Conservation (phyloP, 768 basidiomycete genomes). For the Asterophora parasitica region DNA sequence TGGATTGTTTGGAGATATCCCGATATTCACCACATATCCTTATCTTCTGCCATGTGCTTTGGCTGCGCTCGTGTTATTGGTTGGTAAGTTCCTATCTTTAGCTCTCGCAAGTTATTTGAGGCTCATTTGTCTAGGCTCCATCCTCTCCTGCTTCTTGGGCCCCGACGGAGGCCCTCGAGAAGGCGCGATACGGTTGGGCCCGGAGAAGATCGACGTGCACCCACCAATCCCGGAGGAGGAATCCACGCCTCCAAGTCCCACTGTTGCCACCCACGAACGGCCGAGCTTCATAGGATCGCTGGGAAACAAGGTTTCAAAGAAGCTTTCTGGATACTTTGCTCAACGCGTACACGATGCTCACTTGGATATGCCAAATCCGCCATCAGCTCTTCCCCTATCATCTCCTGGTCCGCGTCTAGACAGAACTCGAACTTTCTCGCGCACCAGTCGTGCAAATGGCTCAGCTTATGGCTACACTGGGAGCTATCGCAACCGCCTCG, state of each 20-base stretch:
- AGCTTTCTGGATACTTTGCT: slow-evolving; percentile 57
- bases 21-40: slow-evolving; percentile 75
- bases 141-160: slow-evolving; percentile 85
- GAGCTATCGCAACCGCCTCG: slow-evolving; percentile 49
- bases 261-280: slow-evolving; percentile 40
- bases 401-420: slow-evolving; percentile 36
- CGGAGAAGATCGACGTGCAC: slow-evolving; percentile 60
- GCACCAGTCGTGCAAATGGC: slow-evolving; percentile 60
- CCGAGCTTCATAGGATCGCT: slow-evolving; percentile 36
- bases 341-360: slow-evolving; percentile 43
- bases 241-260: slow-evolving; percentile 38
- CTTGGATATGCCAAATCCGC: slow-evolving; percentile 27
- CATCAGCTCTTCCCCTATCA: slow-evolving; percentile 44
- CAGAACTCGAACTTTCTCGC: slow-evolving; percentile 44
- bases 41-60: slow-evolving; percentile 86
- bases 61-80: slow-evolving; percentile 71
- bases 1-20: slow-evolving; percentile 54
- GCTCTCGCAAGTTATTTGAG: slow-evolving; percentile 3
- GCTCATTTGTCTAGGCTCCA: slow-evolving; percentile 50
- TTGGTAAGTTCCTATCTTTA: slow-evolving; percentile 39
- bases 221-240: slow-evolving; percentile 68
- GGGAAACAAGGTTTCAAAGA: slow-evolving; percentile 46
- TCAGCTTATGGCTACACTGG: slow-evolving; percentile 78
- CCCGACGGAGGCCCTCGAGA: slow-evolving; percentile 87
- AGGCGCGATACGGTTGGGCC: slow-evolving; percentile 76